These are phyloP conservation scores for Postia placenta DNA, from an alignment of 768 basidiomycete species.

Conservation along the genomic window DNA sequence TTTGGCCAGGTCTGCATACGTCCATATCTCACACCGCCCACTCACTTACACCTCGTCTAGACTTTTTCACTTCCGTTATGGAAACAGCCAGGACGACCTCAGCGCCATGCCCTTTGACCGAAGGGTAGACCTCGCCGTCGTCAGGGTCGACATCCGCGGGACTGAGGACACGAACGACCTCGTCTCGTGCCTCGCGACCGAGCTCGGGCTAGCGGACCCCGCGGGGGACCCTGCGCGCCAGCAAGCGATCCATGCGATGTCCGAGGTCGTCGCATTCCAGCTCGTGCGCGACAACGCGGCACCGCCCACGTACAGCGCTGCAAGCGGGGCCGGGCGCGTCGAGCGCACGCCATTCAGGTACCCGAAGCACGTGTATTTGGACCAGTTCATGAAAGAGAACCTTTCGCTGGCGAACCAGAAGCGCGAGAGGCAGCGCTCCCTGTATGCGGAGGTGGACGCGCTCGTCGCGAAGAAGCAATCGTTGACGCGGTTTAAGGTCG, in stretches of 20 bases:
- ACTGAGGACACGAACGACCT: slow-evolving; percentile 46
- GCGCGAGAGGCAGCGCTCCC: slow-evolving; percentile 28
- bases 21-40: background rate
- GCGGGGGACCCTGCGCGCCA: slow-evolving; percentile 30
- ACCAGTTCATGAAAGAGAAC: slow-evolving; percentile 63
- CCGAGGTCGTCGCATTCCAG: slow-evolving; percentile 59
- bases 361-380: slow-evolving; percentile 63
- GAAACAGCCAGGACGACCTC: slow-evolving; percentile 34
- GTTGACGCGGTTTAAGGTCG: slow-evolving; percentile 51
- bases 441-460: slow-evolving; percentile 42
- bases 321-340: slow-evolving; percentile 11
- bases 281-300: slow-evolving; percentile 26
- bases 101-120: slow-evolving; percentile 18
- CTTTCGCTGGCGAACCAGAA: slow-evolving; percentile 35
- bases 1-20: background rate
- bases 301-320: slow-evolving; percentile 15
- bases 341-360: slow-evolving; percentile 42
- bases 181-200: slow-evolving; percentile 45
- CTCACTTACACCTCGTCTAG: slow-evolving; percentile 12
- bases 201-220: slow-evolving; percentile 29
- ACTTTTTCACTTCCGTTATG: slow-evolving; percentile 54
- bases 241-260: slow-evolving; percentile 56
- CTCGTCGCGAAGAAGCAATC: slow-evolving; percentile 40
- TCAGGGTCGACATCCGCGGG: slow-evolving; percentile 44
- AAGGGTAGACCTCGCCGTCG: slow-evolving; percentile 36